Base-by-base conservation (phyloP, 805 yeast species). In the Lachancea sp. region DNA sequence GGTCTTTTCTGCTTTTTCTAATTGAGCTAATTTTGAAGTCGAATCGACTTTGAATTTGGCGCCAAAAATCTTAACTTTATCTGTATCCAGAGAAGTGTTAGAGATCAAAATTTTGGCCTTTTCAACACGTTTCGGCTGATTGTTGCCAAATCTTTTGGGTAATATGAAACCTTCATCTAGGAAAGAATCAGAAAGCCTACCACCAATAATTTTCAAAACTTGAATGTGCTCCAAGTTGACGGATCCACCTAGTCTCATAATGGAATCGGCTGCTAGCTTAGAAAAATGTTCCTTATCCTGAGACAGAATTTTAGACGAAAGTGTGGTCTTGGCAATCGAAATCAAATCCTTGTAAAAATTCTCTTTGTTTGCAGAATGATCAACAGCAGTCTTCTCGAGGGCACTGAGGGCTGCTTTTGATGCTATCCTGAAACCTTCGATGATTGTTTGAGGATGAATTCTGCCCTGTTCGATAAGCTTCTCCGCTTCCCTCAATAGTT, bases 21-120 rank as follows among this genome's bases (percentile, higher is more conserved):
- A 74, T 54, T 88, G 95, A 5, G 97, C 97, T 55, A 92, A 74
- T 63, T 92, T 92, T 45, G 90, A 75, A 7, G 97, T 92, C 17
- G 95, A 80, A 63, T 90, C 97, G 34, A 92, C 97, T 65, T 88
- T 86, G 69, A 92, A 89, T 63, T 92, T 89, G 45, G 98, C 97
- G 47, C 98, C 98, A 65, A 92, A 92, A 42, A 92, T 80, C 66
- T 92, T 92, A 46, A 92, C 97, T 64, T 92, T 92, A 61, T 92
- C 98, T 6, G 98, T 92, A 60, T 92, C 98, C 80, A 86, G 73
- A 15, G 97, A 80, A 4, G 98, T 92, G 66, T 92, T 92, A 13
- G 98, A 96, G 58, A 92, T 83, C 48, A 92, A 72, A 50, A 92
- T 87, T 52, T 76, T 80, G 23, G 95, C 96, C 57, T 90, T 80